Evolutionary conservation across 129 eudicot genomes (phyloP).

Genomic region (Pittosporum tobira): DNA sequence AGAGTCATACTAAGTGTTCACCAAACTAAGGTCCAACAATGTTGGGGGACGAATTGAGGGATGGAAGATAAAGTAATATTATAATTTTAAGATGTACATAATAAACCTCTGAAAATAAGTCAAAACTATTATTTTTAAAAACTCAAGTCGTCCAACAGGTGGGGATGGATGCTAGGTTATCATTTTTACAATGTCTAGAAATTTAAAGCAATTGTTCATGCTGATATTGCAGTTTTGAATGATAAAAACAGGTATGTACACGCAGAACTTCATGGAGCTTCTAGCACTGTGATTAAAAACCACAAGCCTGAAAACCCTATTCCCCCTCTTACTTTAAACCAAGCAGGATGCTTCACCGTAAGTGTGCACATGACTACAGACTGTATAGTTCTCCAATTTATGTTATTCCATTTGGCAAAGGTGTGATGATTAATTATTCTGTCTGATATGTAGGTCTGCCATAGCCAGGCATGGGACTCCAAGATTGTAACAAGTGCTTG

Average conservation of each 20-base stretch:
- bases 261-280: constrained; percentile 98
- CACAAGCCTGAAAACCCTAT: constrained; percentile 89
- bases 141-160: too few relatives aligned
- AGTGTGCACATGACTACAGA: constrained; percentile 17
- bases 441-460: constrained; percentile 67
- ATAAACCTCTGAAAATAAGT: too few relatives aligned
- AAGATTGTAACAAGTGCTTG: constrained; percentile 98
- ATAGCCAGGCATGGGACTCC: constrained; percentile 98
- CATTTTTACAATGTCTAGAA: too few relatives aligned
- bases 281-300: constrained; percentile 93
- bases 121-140: too few relatives aligned
- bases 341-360: constrained; percentile 97
- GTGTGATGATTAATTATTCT: not conserved
- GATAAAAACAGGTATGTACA: constrained; percentile 78
- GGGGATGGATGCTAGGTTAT: too few relatives aligned
- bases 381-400: constrained; percentile 2
- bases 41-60: too few relatives aligned
- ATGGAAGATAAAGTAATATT: too few relatives aligned
- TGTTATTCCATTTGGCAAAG: not conserved
- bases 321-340: constrained; percentile 92
- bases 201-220: not conserved
- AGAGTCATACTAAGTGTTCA: too few relatives aligned
- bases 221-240: constrained; percentile 13
- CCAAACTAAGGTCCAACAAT: too few relatives aligned
- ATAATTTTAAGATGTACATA: too few relatives aligned